Evolutionary conservation across 257 asterid species (phyloP).

Genomic region (Eustoma russellianum): DNA sequence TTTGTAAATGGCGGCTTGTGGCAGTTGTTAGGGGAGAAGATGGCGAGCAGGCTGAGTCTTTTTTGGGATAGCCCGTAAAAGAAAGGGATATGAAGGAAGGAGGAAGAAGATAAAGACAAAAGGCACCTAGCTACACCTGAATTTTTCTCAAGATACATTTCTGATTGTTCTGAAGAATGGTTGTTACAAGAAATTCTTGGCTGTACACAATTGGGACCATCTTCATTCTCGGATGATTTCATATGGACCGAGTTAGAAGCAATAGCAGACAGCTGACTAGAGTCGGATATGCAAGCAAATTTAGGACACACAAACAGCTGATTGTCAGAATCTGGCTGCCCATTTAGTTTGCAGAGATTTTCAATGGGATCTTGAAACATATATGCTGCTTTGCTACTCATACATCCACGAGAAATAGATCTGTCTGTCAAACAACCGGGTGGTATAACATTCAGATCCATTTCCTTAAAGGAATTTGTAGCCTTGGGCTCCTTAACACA

Average conservation of each 20-base stretch:
- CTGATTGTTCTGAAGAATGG: constrained; percentile 4
- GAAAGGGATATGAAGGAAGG: no score
- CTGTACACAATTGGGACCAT: constrained; percentile 3
- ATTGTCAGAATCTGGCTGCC: not conserved
- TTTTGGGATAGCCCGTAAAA: no score
- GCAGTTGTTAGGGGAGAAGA: no score
- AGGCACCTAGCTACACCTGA: constrained; percentile 1
- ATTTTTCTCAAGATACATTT: constrained; percentile 10
- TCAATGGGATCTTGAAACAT: constrained; percentile 1
- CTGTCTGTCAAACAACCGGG: constrained; percentile 16
- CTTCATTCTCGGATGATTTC: constrained; percentile 7
- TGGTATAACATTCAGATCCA: constrained; percentile 45
- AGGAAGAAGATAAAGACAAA: no score
- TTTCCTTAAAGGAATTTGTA: constrained; percentile 12
- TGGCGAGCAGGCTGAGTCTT: no score
- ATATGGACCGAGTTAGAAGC: not conserved
- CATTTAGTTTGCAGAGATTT: not conserved
- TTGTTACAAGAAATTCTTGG: constrained; percentile 5
- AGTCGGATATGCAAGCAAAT: not conserved
- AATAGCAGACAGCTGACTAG: constrained; percentile 9
- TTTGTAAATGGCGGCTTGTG: no score
- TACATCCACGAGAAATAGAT: constrained; percentile 13
- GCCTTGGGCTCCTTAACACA: constrained; percentile 17
- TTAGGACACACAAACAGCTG: not conserved
- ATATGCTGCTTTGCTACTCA: constrained; percentile 10